Base-by-base conservation (phyloP, 2,329 filamentous ascomycete species). In the Aspergillus bombycis region DNA sequence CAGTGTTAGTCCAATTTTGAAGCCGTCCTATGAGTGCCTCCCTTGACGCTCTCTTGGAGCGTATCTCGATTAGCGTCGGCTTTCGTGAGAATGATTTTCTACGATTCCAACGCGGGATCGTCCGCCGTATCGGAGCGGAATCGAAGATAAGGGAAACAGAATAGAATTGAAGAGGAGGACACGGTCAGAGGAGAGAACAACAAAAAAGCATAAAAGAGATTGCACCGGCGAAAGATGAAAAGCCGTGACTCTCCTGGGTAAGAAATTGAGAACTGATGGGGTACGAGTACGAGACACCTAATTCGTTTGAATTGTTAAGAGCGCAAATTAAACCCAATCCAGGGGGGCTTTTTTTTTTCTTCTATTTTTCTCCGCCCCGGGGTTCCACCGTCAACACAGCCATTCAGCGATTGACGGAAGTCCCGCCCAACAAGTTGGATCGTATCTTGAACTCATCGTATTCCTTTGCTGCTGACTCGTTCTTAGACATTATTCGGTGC, bases 121-220 rank as follows among this genome's bases (percentile, higher is more conserved):
- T 26, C 48, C 48, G 48, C 48, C 48, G 48, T 32, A 52, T 52
- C 48, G 48, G 19, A 52, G 48, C 48, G 48, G 48, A 52, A 34
- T 34, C 11, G 19, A 34, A 46, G 48, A 52, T 52, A 52, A 28
- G 32, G 32, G 57, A 19, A 41, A 26, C 10, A 36, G 26, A 50
- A 38, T 26, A 11, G n/a, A 30, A 41, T 30, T 26, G n/a, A 36
- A n/a, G 56, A 36, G 28, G 30, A 48, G 57, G 45, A 52, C 16
- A 52, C 32, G 30, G 45, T 52, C 57, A 36, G 34, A 58, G 57
- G 57, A 58, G 36, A 34, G 34, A 58, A 45, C 23, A 50, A 58
- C 19, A 48, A 36, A 30, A 38, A 28, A 36, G 19, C 23, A 28
- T 23, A 45, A 26, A 23, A 16, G 53, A 45, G 23, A 50, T 30